These are phyloP conservation scores for Volvariella surrecta DNA, from an alignment of 1,284 basidiomycete genomes.

Conservation along the genomic window DNA sequence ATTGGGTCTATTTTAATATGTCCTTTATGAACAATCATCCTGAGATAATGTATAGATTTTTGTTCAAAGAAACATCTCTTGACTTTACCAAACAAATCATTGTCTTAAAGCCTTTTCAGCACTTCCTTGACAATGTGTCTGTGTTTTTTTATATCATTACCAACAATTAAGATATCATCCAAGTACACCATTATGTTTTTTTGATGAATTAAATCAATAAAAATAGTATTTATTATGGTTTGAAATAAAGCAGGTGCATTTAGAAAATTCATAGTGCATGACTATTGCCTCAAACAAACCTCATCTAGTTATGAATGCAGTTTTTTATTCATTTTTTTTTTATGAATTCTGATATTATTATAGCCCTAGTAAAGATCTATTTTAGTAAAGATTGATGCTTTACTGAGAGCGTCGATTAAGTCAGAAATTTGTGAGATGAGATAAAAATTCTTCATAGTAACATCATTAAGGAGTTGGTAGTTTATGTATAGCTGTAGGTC, in stretches of 20 bases:
- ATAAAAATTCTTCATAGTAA: conserved; percentile 18
- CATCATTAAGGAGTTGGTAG: conserved; percentile 23
- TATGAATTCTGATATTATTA: too few species aligned
- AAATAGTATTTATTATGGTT: neutral
- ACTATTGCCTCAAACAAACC: neutral
- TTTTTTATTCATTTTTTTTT: conserved; percentile 22
- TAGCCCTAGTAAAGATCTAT: too few species aligned
- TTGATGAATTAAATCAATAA: too few species aligned
- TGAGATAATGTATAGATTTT: too few species aligned
- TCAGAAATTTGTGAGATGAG: conserved; percentile 21
- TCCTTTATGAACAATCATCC: too few species aligned
- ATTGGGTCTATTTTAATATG: too few species aligned
- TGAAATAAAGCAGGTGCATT: neutral
- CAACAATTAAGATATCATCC: neutral
- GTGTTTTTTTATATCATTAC: neutral
- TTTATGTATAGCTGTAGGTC: conserved; percentile 26
- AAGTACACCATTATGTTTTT: too few species aligned
- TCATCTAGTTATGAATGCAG: conserved; percentile 20
- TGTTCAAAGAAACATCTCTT: too few species aligned
- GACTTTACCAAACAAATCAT: neutral
- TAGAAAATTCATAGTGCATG: neutral
- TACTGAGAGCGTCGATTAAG: conserved; percentile 18
- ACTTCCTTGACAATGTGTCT: neutral
- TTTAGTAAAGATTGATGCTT: conserved; percentile 19
- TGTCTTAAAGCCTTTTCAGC: neutral